Percentiles rank a stretch among this genome's conserved stretches.
phyloP scores from a whole-genome alignment of 208 protist species.

The Trypanosoma congolense region DNA sequence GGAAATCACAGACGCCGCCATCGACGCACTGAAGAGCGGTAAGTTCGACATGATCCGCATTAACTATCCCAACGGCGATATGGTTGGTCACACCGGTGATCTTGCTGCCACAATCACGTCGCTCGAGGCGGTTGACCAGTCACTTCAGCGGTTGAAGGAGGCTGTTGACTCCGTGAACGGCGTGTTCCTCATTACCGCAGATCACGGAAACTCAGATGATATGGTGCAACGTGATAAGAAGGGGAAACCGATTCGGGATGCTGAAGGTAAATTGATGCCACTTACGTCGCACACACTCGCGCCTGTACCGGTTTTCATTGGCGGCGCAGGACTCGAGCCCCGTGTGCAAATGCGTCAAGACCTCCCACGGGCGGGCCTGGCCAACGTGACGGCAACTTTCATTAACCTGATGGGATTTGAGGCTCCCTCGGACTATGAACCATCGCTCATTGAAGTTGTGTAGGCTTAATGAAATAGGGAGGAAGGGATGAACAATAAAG shows the following conservation, averaged over 20 bases:
- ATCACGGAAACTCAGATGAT: conserved; percentile 95
- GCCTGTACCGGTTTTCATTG: conserved; percentile 90
- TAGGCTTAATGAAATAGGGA: neutral
- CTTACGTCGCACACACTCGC: conserved; percentile 92
- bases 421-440: conserved; percentile 86
- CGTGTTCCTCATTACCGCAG: conserved; percentile 89
- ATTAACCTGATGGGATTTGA: conserved; percentile 92
- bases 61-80: conserved; percentile 95
- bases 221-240: conserved; percentile 93
- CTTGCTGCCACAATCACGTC: conserved; percentile 71
- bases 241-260: conserved; percentile 72
- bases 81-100: conserved; percentile 95
- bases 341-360: conserved; percentile 83
- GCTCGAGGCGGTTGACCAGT: conserved; percentile 83
- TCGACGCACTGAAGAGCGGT: conserved; percentile 86
- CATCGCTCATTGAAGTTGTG: conserved; percentile 62
- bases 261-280: conserved; percentile 65
- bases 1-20: conserved; percentile 88
- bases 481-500: conserved; percentile 1
- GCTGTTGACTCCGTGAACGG: conserved; percentile 85
- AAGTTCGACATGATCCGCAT: conserved; percentile 91
- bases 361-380: conserved; percentile 81
- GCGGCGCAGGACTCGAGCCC: conserved; percentile 74
- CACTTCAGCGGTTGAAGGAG: conserved; percentile 71
- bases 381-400: conserved; percentile 92